A percentile compares a stretch with the other conserved stretches of the same genome.
Conservation (phyloP, 805 yeast species). For the Clavispora santaluciae region DNA sequence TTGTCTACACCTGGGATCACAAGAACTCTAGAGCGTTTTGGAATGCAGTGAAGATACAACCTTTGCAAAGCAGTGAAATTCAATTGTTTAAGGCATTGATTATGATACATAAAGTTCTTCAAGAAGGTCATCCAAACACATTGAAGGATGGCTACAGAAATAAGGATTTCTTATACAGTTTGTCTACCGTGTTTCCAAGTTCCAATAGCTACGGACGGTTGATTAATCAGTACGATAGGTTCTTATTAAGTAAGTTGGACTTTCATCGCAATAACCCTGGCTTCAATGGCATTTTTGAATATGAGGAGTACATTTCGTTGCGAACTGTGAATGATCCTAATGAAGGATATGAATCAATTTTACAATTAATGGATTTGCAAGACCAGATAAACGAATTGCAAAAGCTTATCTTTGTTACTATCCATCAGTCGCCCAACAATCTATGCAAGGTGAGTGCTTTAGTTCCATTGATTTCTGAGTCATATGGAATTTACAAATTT, state of each 20-base stretch:
- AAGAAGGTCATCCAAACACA: slow-evolving; percentile 92
- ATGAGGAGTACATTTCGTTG: slow-evolving; percentile 88
- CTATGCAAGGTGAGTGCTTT: slow-evolving; percentile 83
- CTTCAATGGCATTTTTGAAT: slow-evolving; percentile 93
- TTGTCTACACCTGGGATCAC: slow-evolving; percentile 95
- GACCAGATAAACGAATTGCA: slow-evolving; percentile 79
- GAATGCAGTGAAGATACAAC: slow-evolving; percentile 73
- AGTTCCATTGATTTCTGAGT: slow-evolving; percentile 86
- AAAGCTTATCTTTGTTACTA: slow-evolving; percentile 66
- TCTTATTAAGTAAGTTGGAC: slow-evolving; percentile 64
- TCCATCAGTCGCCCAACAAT: slow-evolving; percentile 52
- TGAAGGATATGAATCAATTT: slow-evolving; percentile 86
- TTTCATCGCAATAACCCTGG: slow-evolving; percentile 84
- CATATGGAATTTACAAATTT: slow-evolving; percentile 89
- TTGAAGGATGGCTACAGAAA: slow-evolving; percentile 76
- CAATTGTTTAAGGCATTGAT: slow-evolving; percentile 84
- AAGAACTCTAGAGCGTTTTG: slow-evolving; percentile 79
- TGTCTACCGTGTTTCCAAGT: slow-evolving; percentile 51
- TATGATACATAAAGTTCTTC: slow-evolving; percentile 85
- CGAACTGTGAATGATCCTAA: slow-evolving; percentile 88
- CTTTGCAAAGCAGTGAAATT: slow-evolving; percentile 76
- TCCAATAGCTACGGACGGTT: slow-evolving; percentile 61
- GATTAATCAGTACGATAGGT: slow-evolving; percentile 71
- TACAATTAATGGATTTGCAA: slow-evolving; percentile 81
- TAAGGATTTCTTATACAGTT: slow-evolving; percentile 69